A percentile compares a stretch with the other conserved stretches of the same genome.
These are phyloP conservation scores for Sideroxylon spinosum DNA, from an alignment of 179 eudicot species.

Conservation along the genomic window DNA sequence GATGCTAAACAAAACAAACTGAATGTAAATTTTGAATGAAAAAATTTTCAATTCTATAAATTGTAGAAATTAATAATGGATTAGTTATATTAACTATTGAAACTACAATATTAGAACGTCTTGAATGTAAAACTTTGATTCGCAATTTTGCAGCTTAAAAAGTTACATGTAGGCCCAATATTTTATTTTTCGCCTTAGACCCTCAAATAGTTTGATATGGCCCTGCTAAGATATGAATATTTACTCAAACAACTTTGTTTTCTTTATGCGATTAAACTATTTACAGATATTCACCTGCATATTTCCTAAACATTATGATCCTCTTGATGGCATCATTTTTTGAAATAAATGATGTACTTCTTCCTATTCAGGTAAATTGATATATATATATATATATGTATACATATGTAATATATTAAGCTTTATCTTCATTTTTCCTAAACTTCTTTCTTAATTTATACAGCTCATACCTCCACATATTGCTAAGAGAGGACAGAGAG, in stretches of 20 bases:
- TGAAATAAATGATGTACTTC: constrained; percentile 78
- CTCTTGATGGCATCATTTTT: constrained; percentile 83
- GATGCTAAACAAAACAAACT: too few species aligned
- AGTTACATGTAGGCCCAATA: too few species aligned
- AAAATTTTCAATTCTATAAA: too few species aligned
- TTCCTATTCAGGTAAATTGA: constrained; percentile 66
- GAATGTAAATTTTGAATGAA: too few species aligned
- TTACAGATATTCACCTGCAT: constrained; percentile 81
- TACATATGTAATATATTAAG: neutral
- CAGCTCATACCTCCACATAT: neutral
- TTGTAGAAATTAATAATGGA: too few species aligned
- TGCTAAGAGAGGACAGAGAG: neutral
- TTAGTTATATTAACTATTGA: too few species aligned
- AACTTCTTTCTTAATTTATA: neutral
- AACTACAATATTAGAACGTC: too few species aligned
- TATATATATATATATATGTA: neutral
- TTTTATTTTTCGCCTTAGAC: too few species aligned
- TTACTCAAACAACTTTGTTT: neutral
- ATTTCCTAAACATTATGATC: constrained; percentile 76
- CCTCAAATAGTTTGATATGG: too few species aligned
- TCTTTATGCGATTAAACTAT: constrained; percentile 12
- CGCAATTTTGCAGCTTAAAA: too few species aligned
- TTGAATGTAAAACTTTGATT: too few species aligned
- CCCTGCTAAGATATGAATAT: neutral
- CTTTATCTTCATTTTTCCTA: neutral